phyloP scores from a whole-genome alignment of 768 basidiomycete genomes.

The Mycena haematopus region DNA sequence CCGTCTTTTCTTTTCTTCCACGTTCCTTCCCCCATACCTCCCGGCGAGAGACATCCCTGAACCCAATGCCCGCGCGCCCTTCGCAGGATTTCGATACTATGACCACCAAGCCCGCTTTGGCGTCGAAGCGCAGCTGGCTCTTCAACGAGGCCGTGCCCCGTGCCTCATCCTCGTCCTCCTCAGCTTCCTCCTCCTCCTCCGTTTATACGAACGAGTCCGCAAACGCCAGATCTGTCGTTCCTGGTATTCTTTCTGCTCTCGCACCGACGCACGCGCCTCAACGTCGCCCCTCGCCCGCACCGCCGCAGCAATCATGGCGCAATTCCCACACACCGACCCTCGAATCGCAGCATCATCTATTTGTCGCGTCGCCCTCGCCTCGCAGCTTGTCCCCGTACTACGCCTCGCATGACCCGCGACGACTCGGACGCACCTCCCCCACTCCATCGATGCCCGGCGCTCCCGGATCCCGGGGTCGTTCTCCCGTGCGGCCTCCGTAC shows the following conservation, averaged over 20 bases:
- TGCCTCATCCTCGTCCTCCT: too few relatives aligned
- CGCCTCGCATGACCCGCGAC: too few relatives aligned
- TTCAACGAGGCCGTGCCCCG: not conserved
- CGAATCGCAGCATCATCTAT: not conserved
- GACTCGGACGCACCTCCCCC: too few relatives aligned
- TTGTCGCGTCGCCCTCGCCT: not conserved
- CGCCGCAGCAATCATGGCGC: not conserved
- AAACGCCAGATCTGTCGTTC: not conserved
- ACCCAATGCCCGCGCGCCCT: not conserved
- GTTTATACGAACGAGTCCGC: not conserved
- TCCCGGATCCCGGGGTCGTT: too few relatives aligned
- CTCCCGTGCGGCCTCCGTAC: not conserved
- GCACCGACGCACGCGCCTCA: not conserved
- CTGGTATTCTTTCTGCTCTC: not conserved
- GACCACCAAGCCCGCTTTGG: not conserved
- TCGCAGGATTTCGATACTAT: not conserved
- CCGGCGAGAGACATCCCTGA: not conserved
- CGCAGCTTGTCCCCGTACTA: not conserved
- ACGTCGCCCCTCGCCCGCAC: not conserved
- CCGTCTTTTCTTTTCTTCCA: not conserved
- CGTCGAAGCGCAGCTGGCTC: not conserved
- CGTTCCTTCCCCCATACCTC: not conserved
- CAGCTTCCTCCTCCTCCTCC: not conserved
- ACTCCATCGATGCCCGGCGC: too few relatives aligned
- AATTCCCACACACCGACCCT: not conserved